phyloP scores from a whole-genome alignment of 306 rosid genomes.

The Gynostemma pentaphyllum region DNA sequence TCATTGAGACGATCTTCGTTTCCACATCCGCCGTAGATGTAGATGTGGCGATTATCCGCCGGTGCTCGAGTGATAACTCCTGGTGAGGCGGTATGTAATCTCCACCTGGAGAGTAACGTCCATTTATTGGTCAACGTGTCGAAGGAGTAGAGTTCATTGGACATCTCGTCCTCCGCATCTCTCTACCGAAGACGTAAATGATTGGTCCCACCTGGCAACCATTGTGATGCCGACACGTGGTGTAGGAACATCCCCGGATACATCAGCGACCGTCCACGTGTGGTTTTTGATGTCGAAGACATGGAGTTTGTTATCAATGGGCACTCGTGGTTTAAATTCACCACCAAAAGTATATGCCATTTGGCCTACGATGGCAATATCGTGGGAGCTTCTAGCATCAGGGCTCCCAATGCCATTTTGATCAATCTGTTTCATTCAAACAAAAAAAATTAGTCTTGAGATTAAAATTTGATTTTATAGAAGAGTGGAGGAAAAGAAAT shows the following conservation, averaged over 20 bases:
- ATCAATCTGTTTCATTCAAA: too few species aligned
- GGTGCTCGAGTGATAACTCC: conserved; percentile 78
- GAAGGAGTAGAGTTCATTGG: conserved; percentile 65
- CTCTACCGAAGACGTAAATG: conserved; percentile 88
- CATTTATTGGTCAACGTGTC: conserved; percentile 53
- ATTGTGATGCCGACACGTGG: conserved; percentile 83
- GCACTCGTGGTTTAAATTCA: conserved; percentile 80
- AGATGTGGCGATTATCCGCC: conserved; percentile 33
- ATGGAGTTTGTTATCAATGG: conserved; percentile 63
- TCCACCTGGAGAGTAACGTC: conserved; percentile 47
- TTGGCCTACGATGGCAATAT: conserved; percentile 53
- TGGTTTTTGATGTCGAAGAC: conserved; percentile 41
- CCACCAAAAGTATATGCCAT: conserved; percentile 79
- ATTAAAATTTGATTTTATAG: too few species aligned
- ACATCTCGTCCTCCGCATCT: conserved; percentile 61
- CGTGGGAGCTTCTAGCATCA: conserved; percentile 90
- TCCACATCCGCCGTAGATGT: conserved; percentile 75
- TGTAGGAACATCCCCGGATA: conserved; percentile 46
- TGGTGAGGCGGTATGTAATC: conserved; percentile 47
- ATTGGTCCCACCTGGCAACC: conserved; percentile 43
- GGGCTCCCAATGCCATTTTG: conserved; percentile 55
- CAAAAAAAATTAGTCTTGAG: too few species aligned
- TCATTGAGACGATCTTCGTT: conserved; percentile 68
- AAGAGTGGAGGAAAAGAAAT: background rate
- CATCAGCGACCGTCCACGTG: conserved; percentile 54